Evolutionary conservation across 495 filamentous ascomycete species (phyloP).

Genomic region (Neurospora cerealis): DNA sequence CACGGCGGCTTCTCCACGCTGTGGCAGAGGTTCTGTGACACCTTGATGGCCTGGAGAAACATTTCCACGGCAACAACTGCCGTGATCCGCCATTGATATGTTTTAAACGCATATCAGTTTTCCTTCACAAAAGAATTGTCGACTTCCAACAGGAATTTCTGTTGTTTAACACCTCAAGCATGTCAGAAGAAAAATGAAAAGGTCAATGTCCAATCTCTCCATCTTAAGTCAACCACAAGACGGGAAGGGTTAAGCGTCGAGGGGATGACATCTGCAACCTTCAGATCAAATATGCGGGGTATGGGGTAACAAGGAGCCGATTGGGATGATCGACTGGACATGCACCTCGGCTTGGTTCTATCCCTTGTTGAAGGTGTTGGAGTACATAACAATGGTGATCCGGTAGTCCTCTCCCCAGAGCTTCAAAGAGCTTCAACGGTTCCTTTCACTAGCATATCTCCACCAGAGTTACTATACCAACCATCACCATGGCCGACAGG

Average conservation of each 20-base stretch:
- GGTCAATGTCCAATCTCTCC: no score
- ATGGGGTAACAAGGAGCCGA: background rate
- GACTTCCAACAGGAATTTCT: no score
- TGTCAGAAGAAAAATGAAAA: no score
- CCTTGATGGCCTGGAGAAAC: background rate
- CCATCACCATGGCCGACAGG: constrained; percentile 39
- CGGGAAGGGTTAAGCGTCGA: background rate
- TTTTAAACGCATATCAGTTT: background rate
- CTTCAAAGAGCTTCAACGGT: background rate
- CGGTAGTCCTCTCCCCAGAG: background rate
- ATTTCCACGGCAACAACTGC: background rate
- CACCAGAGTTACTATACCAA: background rate
- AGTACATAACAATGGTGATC: background rate
- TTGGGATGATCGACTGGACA: background rate
- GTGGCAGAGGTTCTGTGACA: background rate
- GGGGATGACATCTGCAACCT: background rate
- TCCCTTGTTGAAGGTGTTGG: background rate
- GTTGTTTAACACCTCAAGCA: no score
- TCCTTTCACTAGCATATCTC: background rate
- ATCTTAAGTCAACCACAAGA: background rate
- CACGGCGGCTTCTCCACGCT: background rate
- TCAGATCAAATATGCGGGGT: background rate
- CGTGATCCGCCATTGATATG: background rate
- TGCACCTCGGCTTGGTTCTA: background rate
- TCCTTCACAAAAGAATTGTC: no score